A percentile compares a stretch with the other conserved stretches of the same genome.
phyloP scores from a whole-genome alignment of 441 rosid species.

The Erodium chrysanthum region DNA sequence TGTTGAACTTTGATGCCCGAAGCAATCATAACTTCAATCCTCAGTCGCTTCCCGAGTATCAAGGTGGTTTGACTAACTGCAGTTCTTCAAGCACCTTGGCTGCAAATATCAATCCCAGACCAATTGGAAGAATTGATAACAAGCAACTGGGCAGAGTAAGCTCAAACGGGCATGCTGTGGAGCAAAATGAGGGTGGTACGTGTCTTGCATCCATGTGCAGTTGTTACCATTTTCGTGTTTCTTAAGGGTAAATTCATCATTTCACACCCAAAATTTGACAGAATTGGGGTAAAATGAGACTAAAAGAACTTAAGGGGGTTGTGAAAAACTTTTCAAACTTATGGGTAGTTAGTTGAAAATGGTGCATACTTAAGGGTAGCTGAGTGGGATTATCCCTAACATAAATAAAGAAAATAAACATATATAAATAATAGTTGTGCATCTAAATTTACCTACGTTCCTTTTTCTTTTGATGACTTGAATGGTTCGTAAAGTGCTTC shows the following conservation, averaged over 20 bases:
- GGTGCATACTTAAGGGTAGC: too few relatives aligned
- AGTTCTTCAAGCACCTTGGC: conserved; percentile 26
- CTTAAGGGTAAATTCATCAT: too few relatives aligned
- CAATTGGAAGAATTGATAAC: conserved; percentile 31
- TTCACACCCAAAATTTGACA: too few relatives aligned
- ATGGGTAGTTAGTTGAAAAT: too few relatives aligned
- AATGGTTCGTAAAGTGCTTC: not conserved
- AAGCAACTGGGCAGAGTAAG: conserved; percentile 24
- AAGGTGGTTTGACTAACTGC: conserved; percentile 31
- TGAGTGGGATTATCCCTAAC: not conserved
- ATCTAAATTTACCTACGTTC: not conserved
- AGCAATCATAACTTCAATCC: conserved; percentile 29
- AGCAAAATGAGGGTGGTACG: conserved; percentile 26
- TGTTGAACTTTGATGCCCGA: conserved; percentile 26
- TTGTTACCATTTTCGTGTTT: not conserved
- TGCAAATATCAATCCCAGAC: conserved; percentile 28
- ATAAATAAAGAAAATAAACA: not conserved
- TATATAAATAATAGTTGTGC: not conserved
- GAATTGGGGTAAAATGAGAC: too few relatives aligned
- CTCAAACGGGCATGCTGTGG: conserved; percentile 29
- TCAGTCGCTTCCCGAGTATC: conserved; percentile 45
- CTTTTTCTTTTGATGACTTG: not conserved
- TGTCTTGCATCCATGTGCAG: not conserved
- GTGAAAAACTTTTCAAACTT: too few relatives aligned
- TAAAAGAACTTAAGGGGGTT: not conserved